These are phyloP conservation scores for Phytophthora brassicae DNA, from an alignment of 352 stramenopile genomes.

Conservation along the genomic window DNA sequence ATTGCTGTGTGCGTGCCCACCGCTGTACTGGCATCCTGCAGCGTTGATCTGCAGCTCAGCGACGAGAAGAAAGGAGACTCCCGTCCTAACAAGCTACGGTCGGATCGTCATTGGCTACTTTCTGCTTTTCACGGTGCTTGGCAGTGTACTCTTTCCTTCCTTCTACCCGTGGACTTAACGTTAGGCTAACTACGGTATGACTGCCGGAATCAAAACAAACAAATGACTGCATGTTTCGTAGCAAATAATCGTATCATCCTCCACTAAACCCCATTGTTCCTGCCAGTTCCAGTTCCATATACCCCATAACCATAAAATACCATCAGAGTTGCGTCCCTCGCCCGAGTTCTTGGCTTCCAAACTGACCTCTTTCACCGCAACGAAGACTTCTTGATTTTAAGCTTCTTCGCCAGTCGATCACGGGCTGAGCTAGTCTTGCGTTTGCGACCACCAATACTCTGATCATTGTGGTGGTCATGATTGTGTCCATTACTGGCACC, in stretches of 20 bases:
- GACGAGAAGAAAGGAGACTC: slow-evolving; percentile 10
- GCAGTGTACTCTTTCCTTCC: slow-evolving; percentile 65
- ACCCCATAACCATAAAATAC: slow-evolving; percentile 1
- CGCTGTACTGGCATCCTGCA: slow-evolving; percentile 79
- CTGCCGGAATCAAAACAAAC: slow-evolving; percentile 21
- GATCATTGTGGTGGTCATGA: too few species aligned
- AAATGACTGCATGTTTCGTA: slow-evolving; percentile 25
- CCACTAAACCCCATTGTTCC: slow-evolving; percentile 8
- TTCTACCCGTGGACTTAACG: slow-evolving; percentile 89
- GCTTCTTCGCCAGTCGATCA: slow-evolving; percentile 78
- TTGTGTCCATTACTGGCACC: slow-evolving; percentile 14
- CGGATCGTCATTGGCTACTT: slow-evolving; percentile 64
- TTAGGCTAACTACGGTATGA: too few species aligned
- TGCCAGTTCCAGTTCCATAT: slow-evolving; percentile 4
- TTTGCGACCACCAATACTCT: slow-evolving; percentile 50
- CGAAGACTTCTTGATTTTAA: slow-evolving; percentile 68
- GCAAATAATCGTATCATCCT: slow-evolving; percentile 25
- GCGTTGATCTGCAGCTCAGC: slow-evolving; percentile 18
- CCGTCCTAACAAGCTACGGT: slow-evolving; percentile 22
- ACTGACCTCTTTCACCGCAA: slow-evolving; percentile 29
- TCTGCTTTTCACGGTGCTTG: slow-evolving; percentile 68
- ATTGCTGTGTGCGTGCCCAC: slow-evolving; percentile 70
- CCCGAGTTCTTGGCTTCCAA: not conserved
- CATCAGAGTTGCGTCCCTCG: not conserved
- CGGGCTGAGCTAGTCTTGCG: slow-evolving; percentile 55